Evolutionary conservation across 192 early-diverging fungal genomes (phyloP).

Genomic region (Phycomyces nitens): DNA sequence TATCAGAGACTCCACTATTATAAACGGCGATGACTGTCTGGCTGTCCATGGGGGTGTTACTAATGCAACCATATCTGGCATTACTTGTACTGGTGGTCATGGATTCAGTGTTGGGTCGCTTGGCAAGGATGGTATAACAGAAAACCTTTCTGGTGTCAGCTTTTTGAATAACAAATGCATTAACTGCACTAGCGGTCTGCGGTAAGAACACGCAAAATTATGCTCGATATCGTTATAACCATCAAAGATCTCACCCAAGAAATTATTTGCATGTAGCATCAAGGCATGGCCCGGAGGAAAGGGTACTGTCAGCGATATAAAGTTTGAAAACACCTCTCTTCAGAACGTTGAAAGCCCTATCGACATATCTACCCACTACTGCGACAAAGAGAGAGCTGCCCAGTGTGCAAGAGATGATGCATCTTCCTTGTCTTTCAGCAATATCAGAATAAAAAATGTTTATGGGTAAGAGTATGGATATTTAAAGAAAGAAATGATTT

Average conservation of each 20-base stretch:
- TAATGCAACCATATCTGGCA: conserved; percentile 38
- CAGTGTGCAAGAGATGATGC: conserved; percentile 35
- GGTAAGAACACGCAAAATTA: not conserved
- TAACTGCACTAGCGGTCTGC: conserved; percentile 40
- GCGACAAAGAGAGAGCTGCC: conserved; percentile 33
- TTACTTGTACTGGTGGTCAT: conserved; percentile 33
- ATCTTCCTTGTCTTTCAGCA: conserved; percentile 31
- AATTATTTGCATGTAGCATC: conserved; percentile 25
- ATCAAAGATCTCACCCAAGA: too few species aligned
- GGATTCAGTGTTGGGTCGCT: conserved; percentile 22
- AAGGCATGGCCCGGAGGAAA: conserved; percentile 44
- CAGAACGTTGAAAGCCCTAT: conserved; percentile 28
- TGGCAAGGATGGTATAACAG: conserved; percentile 10
- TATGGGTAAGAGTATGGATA: conserved; percentile 26
- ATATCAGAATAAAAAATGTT: conserved; percentile 38
- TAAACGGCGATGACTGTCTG: conserved; percentile 50
- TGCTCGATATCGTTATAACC: too few species aligned
- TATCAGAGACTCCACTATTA: conserved; percentile 33
- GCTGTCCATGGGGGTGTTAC: conserved; percentile 46
- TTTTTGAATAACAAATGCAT: conserved; percentile 27
- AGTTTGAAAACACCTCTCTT: conserved; percentile 39
- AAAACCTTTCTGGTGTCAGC: conserved; percentile 39
- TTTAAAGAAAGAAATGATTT: too few species aligned
- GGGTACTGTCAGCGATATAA: conserved; percentile 43
- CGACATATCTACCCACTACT: conserved; percentile 47